These are phyloP conservation scores for Wickerhamomyces pijperi DNA, from an alignment of 805 yeast species.

Conservation along the genomic window DNA sequence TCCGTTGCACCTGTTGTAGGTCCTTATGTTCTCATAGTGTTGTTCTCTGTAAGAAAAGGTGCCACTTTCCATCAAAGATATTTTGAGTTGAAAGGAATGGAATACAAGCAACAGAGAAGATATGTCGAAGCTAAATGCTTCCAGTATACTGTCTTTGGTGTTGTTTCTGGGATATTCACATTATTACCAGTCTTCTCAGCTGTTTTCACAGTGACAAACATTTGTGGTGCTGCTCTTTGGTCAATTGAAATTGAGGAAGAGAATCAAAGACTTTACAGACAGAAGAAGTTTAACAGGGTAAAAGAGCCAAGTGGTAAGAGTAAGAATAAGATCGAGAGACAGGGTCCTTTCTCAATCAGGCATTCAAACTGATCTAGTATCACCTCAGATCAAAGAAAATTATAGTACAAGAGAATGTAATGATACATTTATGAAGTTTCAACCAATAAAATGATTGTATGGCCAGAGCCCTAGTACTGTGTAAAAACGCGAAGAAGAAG, in stretches of 20 bases:
- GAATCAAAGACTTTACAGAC: not conserved
- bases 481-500: too few species aligned
- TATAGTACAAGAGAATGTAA: too few species aligned
- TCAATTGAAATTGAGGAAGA: constrained; percentile 4
- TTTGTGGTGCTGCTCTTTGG: constrained; percentile 8
- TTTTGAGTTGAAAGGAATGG: constrained; percentile 3
- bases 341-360: not conserved
- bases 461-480: too few species aligned
- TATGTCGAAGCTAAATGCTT: constrained; percentile 3
- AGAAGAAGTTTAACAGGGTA: not conserved
- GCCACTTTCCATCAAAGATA: constrained; percentile 4
- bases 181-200: constrained; percentile 4
- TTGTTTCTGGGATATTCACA: constrained; percentile 3
- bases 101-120: not conserved
- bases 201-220: constrained; percentile 6
- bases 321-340: too few species aligned
- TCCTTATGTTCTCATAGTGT: constrained; percentile 1
- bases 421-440: too few species aligned
- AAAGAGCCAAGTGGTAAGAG: too few species aligned
- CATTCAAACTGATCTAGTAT: not conserved
- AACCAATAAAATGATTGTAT: too few species aligned
- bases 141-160: constrained; percentile 4
- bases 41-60: constrained; percentile 4
- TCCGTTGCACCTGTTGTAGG: constrained; percentile 3
- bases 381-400: too few species aligned